Base-by-base conservation (phyloP, 805 yeast genomes). In the Cyberlindnera amylophila region DNA sequence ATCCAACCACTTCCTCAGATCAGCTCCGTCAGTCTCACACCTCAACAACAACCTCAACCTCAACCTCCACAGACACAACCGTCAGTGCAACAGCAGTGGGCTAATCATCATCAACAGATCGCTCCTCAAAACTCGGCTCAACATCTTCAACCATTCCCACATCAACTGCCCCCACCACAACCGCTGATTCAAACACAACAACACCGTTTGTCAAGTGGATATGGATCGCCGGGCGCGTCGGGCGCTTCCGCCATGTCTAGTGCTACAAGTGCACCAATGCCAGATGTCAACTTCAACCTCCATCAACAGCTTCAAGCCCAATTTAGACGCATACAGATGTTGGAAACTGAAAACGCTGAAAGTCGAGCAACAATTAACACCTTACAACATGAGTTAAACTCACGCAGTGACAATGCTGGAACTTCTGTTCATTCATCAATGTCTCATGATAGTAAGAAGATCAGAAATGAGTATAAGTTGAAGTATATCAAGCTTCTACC, bases 401-500 rank as follows among this genome's bases (percentile, higher is more conserved):
- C 34, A 5, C 32, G 36, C 12, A 15, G 27, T 6, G n/a, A 21
- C 4, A 21, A 19, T 21, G 12, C 19, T 17, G 26, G 21, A 17
- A 7, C 23, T 18, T 32, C 35, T 6, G 35, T 30, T 9, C 32
- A 30, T 9, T 15, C 19, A 14, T 30, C 35, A 17, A 8, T 6
- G 7, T 32, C 35, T 19, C 35, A 32, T 18, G 19, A 27, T 42
- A 7, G 17, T 29, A 15, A 35, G 35, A 17, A 10, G 33, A 8
- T 29, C 39, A 30, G 35, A 13, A 52, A 52, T 21, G 51, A 48
- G 28, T 47, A 42, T 27, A 51, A 54, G 36, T 26, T 27, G 37
- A 50, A 48, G 37, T 57, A 34, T 33, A 48, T 50, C 33, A 50
- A 47, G 26, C 38, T 54, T 4, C 23, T 57, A 9, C 59, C 59